Base-by-base conservation (phyloP, 768 basidiomycete species). In the Mrakia blollopis region DNA sequence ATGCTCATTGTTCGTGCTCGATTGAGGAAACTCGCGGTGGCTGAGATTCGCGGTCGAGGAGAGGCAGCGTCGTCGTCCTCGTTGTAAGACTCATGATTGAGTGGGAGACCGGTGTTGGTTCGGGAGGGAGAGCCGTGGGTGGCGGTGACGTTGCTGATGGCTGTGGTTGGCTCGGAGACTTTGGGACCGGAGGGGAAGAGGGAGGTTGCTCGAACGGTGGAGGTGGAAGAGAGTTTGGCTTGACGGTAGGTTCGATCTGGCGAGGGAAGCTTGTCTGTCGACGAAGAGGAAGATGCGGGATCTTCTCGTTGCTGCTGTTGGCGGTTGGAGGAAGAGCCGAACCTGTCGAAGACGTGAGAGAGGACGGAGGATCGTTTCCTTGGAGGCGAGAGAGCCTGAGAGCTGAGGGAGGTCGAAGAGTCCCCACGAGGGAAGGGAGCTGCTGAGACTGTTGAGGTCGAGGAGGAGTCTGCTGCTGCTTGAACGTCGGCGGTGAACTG, bases 121-220 rank as follows among this genome's bases (percentile, higher is more conserved):
- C 37, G 35, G 8, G 65, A 39, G 37, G 65, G 65, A 39, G 57
- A 57, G 1, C 65, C 39, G 21, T 68, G 32, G 1, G 35, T 41
- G n/a, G 65, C 65, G 37, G 65, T 68, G 13, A 68, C 65, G 23
- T 18, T 68, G 65, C 65, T 68, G 65, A 68, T 21, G 65, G 65
- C 65, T 13, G 65, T 68, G 18, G 65, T 68, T 16, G 65, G 65
- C 18, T 68, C 65, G 35, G 35, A 39, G 35, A 68, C 65, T n/a
- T 68, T 68, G 23, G 65, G 65, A 11, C 65, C 65, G 21, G 35
- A 37, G 35, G 65, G 65, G 39, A 68, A 68, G 23, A 68, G 65
- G 39, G 65, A 68, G 21, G 65, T 68, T 4, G 65, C 65, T 25
- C 65, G 32, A 21, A 68, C 65, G 39, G 65, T 68, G 7, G 65